These are phyloP conservation scores for Sporothrix dimorphospora DNA, from an alignment of 2,329 filamentous ascomycete species.

Conservation along the genomic window DNA sequence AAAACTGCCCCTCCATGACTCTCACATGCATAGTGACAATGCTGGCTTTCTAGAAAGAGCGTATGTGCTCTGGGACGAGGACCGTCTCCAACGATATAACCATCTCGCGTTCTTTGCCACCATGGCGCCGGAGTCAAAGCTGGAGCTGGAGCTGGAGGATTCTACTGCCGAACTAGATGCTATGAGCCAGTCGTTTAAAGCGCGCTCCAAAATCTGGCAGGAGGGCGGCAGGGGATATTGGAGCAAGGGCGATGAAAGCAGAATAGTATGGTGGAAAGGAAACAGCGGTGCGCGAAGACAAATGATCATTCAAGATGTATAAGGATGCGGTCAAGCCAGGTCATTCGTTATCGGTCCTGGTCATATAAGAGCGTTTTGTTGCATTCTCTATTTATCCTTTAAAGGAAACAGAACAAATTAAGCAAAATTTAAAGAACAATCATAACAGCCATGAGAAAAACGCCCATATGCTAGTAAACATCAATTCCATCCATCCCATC, in stretches of 20 bases:
- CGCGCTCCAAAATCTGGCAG: neutral
- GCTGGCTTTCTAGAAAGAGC: neutral
- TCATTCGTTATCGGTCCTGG: too few species aligned
- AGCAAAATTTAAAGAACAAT: neutral
- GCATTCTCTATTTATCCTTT: too few species aligned
- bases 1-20: neutral
- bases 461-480: neutral
- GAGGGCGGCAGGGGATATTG: neutral
- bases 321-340: too few species aligned
- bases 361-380: too few species aligned
- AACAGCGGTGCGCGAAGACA: too few species aligned
- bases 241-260: neutral
- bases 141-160: neutral
- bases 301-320: too few species aligned
- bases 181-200: neutral
- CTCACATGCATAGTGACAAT: neutral
- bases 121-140: neutral
- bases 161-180: neutral
- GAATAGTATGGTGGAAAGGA: too few species aligned
- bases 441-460: neutral
- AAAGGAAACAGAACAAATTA: neutral
- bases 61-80: neutral
- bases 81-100: neutral
- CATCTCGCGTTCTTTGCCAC: neutral
- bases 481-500: neutral